Conservation (phyloP, 176 grass and related monocot genomes). For the Raddia guianensis region DNA sequence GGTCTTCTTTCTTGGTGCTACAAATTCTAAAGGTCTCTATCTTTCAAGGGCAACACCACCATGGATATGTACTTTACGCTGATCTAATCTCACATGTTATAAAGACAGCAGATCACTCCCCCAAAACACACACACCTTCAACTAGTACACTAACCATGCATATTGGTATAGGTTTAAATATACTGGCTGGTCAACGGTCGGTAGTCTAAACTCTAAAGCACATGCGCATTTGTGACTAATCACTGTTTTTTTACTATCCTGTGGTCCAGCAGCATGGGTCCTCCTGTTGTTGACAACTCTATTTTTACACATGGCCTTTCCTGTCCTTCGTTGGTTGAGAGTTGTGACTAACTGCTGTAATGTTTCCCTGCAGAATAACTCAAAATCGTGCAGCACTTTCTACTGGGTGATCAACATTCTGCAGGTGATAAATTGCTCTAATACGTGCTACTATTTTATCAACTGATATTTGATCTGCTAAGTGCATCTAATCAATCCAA, state of each 20-base stretch:
- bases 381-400: conserved; percentile 72
- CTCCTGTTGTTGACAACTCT: conserved; percentile 10
- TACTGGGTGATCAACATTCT: conserved; percentile 85
- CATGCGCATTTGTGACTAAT: conserved; percentile 5
- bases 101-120: no score
- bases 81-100: conserved; percentile 15
- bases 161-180: neutral
- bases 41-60: neutral
- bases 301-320: neutral
- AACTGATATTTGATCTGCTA: neutral
- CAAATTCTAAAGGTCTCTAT: conserved; percentile 80
- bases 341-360: conserved; percentile 12
- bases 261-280: neutral
- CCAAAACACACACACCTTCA: no score
- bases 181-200: neutral
- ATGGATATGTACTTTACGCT: neutral
- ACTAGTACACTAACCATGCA: neutral
- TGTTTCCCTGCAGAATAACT: conserved; percentile 48
- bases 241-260: neutral
- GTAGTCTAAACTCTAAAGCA: neutral
- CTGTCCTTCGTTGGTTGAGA: conserved; percentile 6
- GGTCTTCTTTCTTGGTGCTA: conserved; percentile 76
- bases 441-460: neutral
- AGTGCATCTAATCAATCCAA: neutral
- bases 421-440: conserved; percentile 50